Evolutionary conservation across 2,329 filamentous ascomycete genomes (phyloP).

Genomic region (Tolypocladium tropicale): DNA sequence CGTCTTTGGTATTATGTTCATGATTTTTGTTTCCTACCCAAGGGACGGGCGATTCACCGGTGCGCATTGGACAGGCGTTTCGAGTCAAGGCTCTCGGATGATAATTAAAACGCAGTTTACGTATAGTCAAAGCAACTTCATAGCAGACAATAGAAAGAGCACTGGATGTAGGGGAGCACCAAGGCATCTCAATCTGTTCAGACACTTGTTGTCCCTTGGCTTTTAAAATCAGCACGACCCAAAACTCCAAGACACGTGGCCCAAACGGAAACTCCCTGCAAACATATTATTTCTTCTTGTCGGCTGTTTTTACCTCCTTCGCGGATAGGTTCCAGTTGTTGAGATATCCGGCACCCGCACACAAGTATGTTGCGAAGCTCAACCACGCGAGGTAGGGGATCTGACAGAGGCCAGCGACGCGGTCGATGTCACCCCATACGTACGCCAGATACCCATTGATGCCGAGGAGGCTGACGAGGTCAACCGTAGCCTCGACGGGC

Average conservation of each 20-base stretch:
- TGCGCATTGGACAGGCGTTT: background rate
- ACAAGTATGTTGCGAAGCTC: slow-evolving; percentile 78
- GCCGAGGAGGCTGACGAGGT: slow-evolving; percentile 64
- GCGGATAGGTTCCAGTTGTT: slow-evolving; percentile 54
- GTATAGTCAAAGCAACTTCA: background rate
- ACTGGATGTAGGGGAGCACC: background rate
- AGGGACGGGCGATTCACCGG: background rate
- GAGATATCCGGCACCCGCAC: slow-evolving; percentile 55
- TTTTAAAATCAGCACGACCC: too few relatives aligned
- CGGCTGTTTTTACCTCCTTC: slow-evolving; percentile 13
- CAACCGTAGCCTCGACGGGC: slow-evolving; percentile 62
- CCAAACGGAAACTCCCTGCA: too few relatives aligned
- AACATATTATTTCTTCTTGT: slow-evolving; percentile 7
- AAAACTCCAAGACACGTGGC: too few relatives aligned
- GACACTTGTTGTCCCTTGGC: background rate
- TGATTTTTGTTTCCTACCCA: slow-evolving; percentile 9
- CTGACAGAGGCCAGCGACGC: slow-evolving; percentile 61
- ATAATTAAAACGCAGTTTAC: background rate
- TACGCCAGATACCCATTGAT: slow-evolving; percentile 65
- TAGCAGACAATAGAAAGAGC: background rate
- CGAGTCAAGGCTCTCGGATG: background rate
- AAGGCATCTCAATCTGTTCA: background rate
- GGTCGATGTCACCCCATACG: slow-evolving; percentile 66
- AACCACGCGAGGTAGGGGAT: slow-evolving; percentile 81
- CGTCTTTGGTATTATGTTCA: too few relatives aligned